Conservation (phyloP, 257 asterid genomes). For the Solanum gandarillasii region DNA sequence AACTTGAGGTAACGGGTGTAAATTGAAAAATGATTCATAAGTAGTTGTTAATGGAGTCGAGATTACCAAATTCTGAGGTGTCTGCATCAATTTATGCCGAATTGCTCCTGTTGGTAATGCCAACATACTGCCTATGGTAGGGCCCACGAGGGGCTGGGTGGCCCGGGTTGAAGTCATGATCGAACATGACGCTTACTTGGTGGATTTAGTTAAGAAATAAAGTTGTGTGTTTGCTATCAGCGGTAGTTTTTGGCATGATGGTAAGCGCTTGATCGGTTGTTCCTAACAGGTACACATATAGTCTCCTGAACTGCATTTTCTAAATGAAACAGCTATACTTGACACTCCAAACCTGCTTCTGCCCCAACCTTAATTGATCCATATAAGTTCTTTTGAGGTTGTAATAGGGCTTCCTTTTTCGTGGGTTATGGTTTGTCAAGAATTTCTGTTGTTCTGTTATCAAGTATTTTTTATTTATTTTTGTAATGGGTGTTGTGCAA, state of each 20-base stretch:
- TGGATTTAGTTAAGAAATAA: background rate
- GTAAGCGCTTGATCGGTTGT: background rate
- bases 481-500: background rate
- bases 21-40: no score
- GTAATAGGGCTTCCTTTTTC: background rate
- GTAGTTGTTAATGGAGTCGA: no score
- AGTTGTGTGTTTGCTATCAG: background rate
- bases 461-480: background rate
- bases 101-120: background rate
- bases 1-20: no score
- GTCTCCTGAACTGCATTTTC: background rate
- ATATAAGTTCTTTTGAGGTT: background rate
- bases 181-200: background rate
- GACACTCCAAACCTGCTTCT: background rate
- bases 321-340: background rate
- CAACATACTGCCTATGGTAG: background rate
- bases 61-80: no score
- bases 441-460: background rate
- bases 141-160: background rate
- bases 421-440: background rate
- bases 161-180: background rate
- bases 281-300: background rate
- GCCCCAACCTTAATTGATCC: background rate
- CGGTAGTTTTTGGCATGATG: background rate
- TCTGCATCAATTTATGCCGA: no score